Evolutionary conservation across 352 stramenopile genomes (phyloP).

Genomic region (Pythium aphanidermatum): DNA sequence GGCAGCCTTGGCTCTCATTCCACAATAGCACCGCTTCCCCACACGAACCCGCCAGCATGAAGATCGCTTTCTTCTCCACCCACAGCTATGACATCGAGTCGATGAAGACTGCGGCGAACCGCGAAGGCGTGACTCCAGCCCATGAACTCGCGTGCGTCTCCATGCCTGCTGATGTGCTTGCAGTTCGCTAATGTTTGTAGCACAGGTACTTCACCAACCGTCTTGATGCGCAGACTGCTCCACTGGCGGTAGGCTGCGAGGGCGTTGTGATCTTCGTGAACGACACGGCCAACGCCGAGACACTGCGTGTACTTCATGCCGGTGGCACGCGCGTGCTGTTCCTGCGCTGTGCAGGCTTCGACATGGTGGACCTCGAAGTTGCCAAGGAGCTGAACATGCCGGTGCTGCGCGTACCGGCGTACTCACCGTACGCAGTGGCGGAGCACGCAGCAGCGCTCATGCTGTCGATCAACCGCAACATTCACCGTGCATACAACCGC

Average conservation of each 20-base stretch:
- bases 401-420: conserved; percentile 60
- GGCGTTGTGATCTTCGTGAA: conserved; percentile 84
- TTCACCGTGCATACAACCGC: conserved; percentile 68
- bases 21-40: too few species aligned
- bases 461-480: conserved; percentile 80
- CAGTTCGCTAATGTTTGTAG: background rate
- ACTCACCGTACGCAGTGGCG: conserved; percentile 74
- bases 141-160: conserved; percentile 48
- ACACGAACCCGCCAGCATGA: too few species aligned
- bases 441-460: conserved; percentile 75
- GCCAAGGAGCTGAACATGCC: conserved; percentile 54
- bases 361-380: conserved; percentile 64
- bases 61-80: conserved; percentile 76
- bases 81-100: conserved; percentile 70
- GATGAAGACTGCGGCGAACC: conserved; percentile 37
- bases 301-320: conserved; percentile 46
- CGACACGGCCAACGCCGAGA: conserved; percentile 56
- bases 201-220: conserved; percentile 50
- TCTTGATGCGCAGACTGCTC: conserved; percentile 39
- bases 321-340: conserved; percentile 59
- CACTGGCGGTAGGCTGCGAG: conserved; percentile 50
- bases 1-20: too few species aligned
- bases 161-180: conserved; percentile 4
- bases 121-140: conserved; percentile 30
- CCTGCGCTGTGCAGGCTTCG: conserved; percentile 75